Percentiles rank a stretch among this genome's conserved stretches.
These are phyloP conservation scores for Dipteronia dyeriana DNA, from an alignment of 345 rosid genomes.

Conservation along the genomic window DNA sequence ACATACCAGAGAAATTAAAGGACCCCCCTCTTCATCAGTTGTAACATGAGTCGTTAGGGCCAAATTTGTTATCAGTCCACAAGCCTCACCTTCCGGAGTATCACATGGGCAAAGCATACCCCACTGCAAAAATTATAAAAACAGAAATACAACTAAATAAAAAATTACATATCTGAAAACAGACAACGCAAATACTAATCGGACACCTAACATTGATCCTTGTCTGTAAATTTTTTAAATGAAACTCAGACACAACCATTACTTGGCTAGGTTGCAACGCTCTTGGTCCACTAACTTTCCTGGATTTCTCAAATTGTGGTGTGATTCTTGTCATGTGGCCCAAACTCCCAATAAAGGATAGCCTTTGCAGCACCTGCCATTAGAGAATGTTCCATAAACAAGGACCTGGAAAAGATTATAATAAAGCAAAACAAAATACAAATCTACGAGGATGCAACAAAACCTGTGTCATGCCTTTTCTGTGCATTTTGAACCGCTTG, in stretches of 20 bases:
- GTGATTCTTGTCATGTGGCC: constrained; percentile 78
- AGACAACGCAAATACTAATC: constrained; percentile 3
- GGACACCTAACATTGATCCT: background rate
- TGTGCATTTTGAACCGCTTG: constrained; percentile 90
- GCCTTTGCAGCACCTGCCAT: constrained; percentile 69
- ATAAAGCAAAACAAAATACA: constrained; percentile 13
- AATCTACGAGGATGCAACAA: constrained; percentile 12
- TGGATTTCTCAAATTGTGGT: constrained; percentile 95
- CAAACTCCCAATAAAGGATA: constrained; percentile 80
- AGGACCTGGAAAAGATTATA: constrained; percentile 13
- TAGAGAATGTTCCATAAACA: constrained; percentile 19
- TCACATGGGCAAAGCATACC: constrained; percentile 99
- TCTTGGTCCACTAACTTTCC: constrained; percentile 99
- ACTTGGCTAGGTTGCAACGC: constrained; percentile 99
- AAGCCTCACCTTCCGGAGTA: constrained; percentile 97
- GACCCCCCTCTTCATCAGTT: constrained; percentile 88
- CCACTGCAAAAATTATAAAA: constrained; percentile 52
- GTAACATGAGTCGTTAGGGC: constrained; percentile 99
- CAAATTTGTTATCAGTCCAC: constrained; percentile 95
- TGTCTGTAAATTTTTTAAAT: background rate
- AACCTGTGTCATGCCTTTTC: constrained; percentile 98
- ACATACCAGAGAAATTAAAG: constrained; percentile 73
- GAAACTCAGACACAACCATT: background rate
- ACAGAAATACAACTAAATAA: constrained; percentile 3
- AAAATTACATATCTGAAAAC: background rate